Evolutionary conservation across 441 rosid species (phyloP), one percentile per base, ranked within the genome.

Genomic region (Gossypium gossypioides): DNA sequence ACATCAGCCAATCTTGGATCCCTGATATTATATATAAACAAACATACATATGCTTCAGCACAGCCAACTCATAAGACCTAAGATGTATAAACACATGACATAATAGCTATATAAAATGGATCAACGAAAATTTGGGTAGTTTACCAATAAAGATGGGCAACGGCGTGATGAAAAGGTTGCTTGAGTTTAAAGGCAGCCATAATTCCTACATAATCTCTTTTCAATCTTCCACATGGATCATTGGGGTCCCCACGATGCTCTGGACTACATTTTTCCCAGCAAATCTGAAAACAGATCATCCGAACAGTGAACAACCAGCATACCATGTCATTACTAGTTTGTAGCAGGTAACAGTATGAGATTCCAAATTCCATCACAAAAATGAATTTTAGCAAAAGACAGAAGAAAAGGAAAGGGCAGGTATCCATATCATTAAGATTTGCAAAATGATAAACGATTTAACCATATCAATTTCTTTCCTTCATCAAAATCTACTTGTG

Each of bases 1-100:
- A 92, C 97, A 79, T 94, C 97, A 57, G 89, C 91, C 85, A 86
- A 84, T 75, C 84, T 85, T 46, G 97, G 99, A 80, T 94, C 97
- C 97, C 97, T 94, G 84, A 58, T 71, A 50, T 46, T 50, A 50
- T 61, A 48, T 21, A 55, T 8, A 19, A 19, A 46, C 46, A 57
- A 56, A 60, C 22, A 68, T 24, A 71, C 56, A 59, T 46, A 72
- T 73, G 29, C 6, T n/a, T 42, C n/a, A 27, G 10, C 10, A 46
- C 42, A 4, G 8, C n/a, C 21, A 50, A 42, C 18, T 27, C 25
- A 25, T 13, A 50, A 24, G 62, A 42, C 66, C 50, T 37, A 64
- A 48, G 37, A 34, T 48, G 44, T 3, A 71, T 19, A 29, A 1
- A 46, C n/a, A 27, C 62, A 46, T 27, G 32, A 27, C 32, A 74